Evolutionary conservation across 129 eudicot genomes (phyloP).

Genomic region (Apium graveolens): DNA sequence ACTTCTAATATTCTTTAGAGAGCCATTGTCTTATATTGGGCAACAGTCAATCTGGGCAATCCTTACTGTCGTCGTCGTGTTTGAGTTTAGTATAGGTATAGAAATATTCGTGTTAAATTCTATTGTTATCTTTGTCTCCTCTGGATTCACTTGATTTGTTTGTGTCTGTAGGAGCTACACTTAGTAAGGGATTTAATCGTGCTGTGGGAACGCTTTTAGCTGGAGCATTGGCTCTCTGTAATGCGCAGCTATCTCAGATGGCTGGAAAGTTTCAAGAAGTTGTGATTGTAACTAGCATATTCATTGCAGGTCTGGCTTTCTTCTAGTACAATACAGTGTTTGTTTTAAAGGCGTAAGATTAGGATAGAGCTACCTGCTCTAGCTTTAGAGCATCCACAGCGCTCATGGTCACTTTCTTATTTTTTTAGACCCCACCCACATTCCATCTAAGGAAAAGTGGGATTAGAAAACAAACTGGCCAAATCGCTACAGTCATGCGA

Average conservation of each 20-base stretch:
- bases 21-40: conserved; percentile 43
- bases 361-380: background rate
- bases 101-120: background rate
- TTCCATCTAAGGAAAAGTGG: too few species aligned
- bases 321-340: background rate
- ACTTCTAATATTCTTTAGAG: conserved; percentile 60
- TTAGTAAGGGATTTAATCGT: conserved; percentile 49
- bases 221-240: conserved; percentile 32
- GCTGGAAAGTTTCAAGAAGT: conserved; percentile 28
- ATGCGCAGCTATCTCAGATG: conserved; percentile 24
- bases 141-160: background rate
- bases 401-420: too few species aligned
- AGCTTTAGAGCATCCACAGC: background rate
- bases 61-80: conserved; percentile 84
- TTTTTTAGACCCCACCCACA: too few species aligned
- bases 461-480: too few species aligned
- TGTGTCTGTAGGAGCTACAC: conserved; percentile 32
- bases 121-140: too few species aligned
- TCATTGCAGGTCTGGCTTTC: conserved; percentile 29
- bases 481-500: too few species aligned
- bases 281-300: conserved; percentile 26
- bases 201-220: conserved; percentile 45
- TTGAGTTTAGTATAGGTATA: conserved; percentile 84
- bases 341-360: background rate
- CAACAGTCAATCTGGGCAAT: conserved; percentile 74